Base-by-base conservation (phyloP, 345 rosid species). In the Mangifera indica region DNA sequence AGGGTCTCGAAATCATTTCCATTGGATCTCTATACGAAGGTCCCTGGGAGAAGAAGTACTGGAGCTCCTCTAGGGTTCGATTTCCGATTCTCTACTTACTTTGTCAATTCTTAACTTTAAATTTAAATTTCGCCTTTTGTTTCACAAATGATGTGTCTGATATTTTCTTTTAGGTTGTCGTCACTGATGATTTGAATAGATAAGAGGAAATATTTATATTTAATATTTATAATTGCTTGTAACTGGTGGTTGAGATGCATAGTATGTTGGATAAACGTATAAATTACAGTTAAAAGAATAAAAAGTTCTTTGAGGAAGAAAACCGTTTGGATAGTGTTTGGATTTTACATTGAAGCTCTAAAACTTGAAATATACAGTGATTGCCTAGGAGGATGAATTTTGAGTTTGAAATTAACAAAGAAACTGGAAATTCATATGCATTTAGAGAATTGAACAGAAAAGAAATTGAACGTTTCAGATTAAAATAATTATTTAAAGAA, bases 51-150 rank as follows among this genome's bases (percentile, higher is more conserved):
- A 92, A 92, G 89, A 92, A 92, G 86, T 92, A 86, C 81, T 94
- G 97, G 97, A 94, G 97, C 85, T 86, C 85, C 64, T 90, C 98
- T 81, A 89, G 98, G 98, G 98, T 91, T 87, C 14, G 89, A 42
- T 70, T 73, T 70, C 69, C 48, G 10, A 67, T 29, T 55, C 5
- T 42, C 51, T 42, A 5, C 13, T 15, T 5, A 14, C 7, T 45
- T 26, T 17, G 3, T 51, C 0, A 3, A 40, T 56, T 34, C 37
- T n/a, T 10, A 17, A 2, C 5, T 52, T 42, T 51, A 4, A 22
- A 13, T 66, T 10, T 24, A 1, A 1, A 11, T 26, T 44, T 54
- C 13, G 18, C 32, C 45, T 66, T 44, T 25, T 4, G 24, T 14
- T 15, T 51, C 22, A 15, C 15, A 2, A 22, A 48, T 57, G 53